A percentile compares a stretch with the other conserved stretches of the same genome.
Evolutionary conservation across 2,329 filamentous ascomycete species (phyloP).

Genomic region (Colletotrichum sp.): DNA sequence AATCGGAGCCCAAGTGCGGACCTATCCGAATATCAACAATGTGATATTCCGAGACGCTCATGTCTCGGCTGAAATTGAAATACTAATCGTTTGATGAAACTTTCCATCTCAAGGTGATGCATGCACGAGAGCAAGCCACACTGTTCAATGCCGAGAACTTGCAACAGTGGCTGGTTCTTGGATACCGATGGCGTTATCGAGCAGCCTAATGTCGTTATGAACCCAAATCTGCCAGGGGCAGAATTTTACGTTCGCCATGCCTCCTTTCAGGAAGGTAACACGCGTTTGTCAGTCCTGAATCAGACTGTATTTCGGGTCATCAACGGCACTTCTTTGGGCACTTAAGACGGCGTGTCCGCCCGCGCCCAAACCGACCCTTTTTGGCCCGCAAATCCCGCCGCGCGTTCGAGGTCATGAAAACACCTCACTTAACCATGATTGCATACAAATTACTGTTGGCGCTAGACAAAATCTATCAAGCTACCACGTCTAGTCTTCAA

Average conservation of each 20-base stretch:
- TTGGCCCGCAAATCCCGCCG: not conserved
- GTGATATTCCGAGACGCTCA: not conserved
- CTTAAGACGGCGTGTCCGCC: not conserved
- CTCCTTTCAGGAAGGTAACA: not conserved
- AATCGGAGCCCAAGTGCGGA: not conserved
- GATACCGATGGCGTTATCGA: conserved; percentile 11
- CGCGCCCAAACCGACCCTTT: not conserved
- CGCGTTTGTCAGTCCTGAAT: not conserved
- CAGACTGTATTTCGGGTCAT: not conserved
- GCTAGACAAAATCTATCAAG: not conserved
- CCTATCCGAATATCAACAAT: not conserved
- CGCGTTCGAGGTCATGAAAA: not conserved
- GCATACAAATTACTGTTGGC: not conserved
- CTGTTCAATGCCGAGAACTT: not conserved
- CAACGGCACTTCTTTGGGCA: not conserved
- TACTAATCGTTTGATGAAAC: not conserved
- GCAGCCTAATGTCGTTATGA: conserved; percentile 14
- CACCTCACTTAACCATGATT: not conserved
- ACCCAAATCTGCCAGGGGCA: not conserved
- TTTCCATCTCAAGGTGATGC: not conserved
- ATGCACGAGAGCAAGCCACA: rapidly evolving
- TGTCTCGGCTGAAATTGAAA: not conserved
- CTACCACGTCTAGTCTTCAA: rapidly evolving
- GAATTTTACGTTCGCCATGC: not conserved
- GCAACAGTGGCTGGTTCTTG: not conserved